These are phyloP conservation scores for Triangularia verruculosa DNA, from an alignment of 2,329 filamentous ascomycete species.

Conservation along the genomic window DNA sequence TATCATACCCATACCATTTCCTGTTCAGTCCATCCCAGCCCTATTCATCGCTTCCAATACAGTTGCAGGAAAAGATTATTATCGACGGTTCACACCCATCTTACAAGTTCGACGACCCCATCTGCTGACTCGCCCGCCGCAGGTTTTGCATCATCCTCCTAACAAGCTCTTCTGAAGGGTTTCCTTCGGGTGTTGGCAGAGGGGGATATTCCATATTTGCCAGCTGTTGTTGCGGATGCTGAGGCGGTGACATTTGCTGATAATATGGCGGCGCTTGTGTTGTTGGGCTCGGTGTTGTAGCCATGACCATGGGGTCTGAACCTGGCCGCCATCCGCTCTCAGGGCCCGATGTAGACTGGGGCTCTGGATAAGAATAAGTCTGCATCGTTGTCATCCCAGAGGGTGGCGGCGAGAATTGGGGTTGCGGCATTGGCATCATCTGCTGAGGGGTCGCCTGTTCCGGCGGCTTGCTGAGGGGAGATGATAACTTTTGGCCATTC, in stretches of 20 bases:
- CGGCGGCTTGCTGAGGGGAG: slow-evolving; percentile 14
- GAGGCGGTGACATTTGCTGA: not conserved
- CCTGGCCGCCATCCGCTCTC: not conserved
- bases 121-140: not conserved
- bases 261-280: slow-evolving; percentile 2
- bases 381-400: not conserved
- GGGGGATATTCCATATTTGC: not conserved
- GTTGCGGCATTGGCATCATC: slow-evolving; percentile 7
- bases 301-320: not conserved
- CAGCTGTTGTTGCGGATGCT: not conserved
- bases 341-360: not conserved
- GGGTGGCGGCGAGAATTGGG: slow-evolving; percentile 12
- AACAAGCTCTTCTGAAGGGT: not conserved
- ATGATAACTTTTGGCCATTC: slow-evolving; percentile 9
- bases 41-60: not conserved
- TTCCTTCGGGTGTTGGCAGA: not conserved
- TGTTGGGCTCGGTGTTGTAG: not conserved
- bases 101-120: not conserved
- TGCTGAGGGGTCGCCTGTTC: slow-evolving; percentile 16
- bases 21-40: not conserved
- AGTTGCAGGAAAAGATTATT: not conserved
- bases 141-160: not conserved
- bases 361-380: not conserved
- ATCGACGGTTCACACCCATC: not conserved
- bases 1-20: not conserved